phyloP scores from a whole-genome alignment of 768 basidiomycete species.

The Agrocybe chaxingu region DNA sequence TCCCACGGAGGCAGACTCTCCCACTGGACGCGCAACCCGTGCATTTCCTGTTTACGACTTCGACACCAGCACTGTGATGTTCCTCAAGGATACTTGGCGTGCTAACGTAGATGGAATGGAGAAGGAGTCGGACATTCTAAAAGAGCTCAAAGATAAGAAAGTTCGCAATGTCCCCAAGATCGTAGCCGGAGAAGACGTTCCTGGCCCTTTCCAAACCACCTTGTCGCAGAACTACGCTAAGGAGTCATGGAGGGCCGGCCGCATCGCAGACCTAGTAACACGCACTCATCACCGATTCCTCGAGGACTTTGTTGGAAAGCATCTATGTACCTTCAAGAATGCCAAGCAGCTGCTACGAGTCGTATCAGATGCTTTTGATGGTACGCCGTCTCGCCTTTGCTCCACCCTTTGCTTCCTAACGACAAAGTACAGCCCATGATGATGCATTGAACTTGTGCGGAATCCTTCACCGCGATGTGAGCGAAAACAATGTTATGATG shows the following conservation, averaged over 20 bases:
- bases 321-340: no score
- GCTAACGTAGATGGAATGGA: neutral
- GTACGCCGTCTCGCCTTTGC: no score
- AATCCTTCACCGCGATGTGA: no score
- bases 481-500: no score
- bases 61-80: neutral
- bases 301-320: no score
- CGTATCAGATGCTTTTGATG: no score
- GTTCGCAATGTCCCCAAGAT: conserved; percentile 2
- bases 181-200: conserved; percentile 1
- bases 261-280: no score
- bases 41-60: conserved; percentile 2
- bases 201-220: neutral
- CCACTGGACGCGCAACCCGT: conserved; percentile 1
- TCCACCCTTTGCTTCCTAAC: neutral
- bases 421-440: neutral
- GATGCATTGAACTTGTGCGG: no score
- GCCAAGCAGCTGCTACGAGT: no score
- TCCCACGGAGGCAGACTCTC: neutral
- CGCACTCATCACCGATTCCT: no score
- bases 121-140: conserved; percentile 1
- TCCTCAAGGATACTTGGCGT: conserved; percentile 7
- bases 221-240: no score
- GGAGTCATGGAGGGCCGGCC: no score
- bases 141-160: neutral